A percentile compares a stretch with the other conserved stretches of the same genome.
Evolutionary conservation across 169 alveolate species (phyloP).

Genomic region (Eimeria tenella): DNA sequence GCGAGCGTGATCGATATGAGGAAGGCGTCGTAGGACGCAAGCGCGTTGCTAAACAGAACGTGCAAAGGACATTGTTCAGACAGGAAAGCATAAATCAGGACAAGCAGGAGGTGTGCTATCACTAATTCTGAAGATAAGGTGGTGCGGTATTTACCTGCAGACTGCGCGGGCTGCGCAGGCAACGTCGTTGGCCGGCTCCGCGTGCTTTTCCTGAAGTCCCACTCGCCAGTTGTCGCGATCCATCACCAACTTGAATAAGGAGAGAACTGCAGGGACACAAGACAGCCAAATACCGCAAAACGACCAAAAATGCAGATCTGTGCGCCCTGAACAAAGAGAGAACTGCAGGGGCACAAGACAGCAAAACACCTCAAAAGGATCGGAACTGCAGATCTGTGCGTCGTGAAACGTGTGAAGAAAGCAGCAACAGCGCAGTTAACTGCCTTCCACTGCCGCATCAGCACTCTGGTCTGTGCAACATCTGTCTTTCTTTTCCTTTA

Average conservation of each 20-base stretch:
- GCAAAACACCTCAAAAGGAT: background rate
- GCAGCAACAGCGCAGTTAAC: no score
- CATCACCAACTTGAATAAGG: constrained; percentile 59
- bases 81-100: no score
- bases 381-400: background rate
- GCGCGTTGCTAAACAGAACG: no score
- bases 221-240: constrained; percentile 74
- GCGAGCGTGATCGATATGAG: background rate
- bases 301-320: background rate
- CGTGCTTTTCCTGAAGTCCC: constrained; percentile 59
- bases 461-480: no score
- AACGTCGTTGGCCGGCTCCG: constrained; percentile 42
- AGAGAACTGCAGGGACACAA: constrained; percentile 24
- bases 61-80: no score
- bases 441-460: no score
- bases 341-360: no score
- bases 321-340: background rate
- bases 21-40: no score
- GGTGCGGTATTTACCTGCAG: constrained; percentile 41
- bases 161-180: constrained; percentile 59
- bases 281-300: background rate
- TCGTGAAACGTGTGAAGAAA: background rate
- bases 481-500: background rate
- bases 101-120: no score
- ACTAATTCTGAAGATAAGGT: background rate